phyloP scores from a whole-genome alignment of 352 stramenopile genomes.

The Phytophthora parvispora region DNA sequence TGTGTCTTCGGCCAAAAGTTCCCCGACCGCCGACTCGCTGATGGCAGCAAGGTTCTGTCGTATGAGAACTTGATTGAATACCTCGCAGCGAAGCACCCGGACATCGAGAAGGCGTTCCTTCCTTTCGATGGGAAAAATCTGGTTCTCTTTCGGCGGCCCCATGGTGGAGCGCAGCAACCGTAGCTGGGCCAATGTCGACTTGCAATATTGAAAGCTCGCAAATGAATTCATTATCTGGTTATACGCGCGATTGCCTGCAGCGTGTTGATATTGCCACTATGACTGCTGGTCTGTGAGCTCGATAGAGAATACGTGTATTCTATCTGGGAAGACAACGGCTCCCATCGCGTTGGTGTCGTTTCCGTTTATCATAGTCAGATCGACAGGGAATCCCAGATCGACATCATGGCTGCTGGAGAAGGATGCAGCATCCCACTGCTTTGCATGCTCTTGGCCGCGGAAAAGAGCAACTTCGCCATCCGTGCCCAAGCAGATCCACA shows the following conservation, averaged over 20 bases:
- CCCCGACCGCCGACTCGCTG: conserved; percentile 60
- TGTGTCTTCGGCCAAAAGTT: conserved; percentile 96
- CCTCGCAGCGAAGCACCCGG: conserved; percentile 71
- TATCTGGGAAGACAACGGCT: conserved; percentile 42
- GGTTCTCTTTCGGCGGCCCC: conserved; percentile 68
- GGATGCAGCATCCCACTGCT: conserved; percentile 30
- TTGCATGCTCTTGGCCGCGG: conserved; percentile 35
- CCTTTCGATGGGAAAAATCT: conserved; percentile 89
- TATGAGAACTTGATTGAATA: conserved; percentile 88
- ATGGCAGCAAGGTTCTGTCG: conserved; percentile 70
- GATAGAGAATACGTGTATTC: conserved; percentile 38
- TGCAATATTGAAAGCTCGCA: conserved; percentile 7
- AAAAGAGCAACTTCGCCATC: conserved; percentile 54
- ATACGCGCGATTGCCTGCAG: neutral
- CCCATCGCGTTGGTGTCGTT: neutral
- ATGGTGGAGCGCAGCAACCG: conserved; percentile 2
- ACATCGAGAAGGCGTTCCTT: conserved; percentile 72
- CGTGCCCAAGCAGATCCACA: conserved; percentile 51
- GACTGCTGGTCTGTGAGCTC: conserved; percentile 13
- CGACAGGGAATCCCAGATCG: conserved; percentile 32
- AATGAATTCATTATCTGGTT: conserved; percentile 6
- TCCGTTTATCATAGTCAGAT: conserved; percentile 26
- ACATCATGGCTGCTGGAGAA: conserved; percentile 10
- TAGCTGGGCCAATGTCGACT: neutral
- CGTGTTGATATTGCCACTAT: conserved; percentile 4